A percentile compares a stretch with the other conserved stretches of the same genome.
phyloP scores from a whole-genome alignment of 129 eudicot species.

The Ambrosia trifida region DNA sequence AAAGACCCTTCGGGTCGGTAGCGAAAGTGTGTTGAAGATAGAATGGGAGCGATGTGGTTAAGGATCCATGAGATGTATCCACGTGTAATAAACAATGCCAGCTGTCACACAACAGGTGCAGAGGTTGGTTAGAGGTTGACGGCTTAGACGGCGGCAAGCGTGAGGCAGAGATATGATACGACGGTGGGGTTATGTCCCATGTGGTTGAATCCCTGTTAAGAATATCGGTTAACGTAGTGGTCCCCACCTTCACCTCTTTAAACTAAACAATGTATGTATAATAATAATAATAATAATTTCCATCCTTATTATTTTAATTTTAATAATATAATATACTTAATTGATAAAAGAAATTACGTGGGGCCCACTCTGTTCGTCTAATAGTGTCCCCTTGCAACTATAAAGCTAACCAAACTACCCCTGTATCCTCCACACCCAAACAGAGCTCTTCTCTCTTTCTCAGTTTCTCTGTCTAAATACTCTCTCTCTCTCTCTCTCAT shows the following conservation, averaged over 20 bases:
- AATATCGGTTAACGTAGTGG: conserved; percentile 37
- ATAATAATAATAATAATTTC: neutral
- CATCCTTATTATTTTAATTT: neutral
- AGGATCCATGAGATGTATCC: conserved; percentile 26
- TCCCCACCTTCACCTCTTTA: conserved; percentile 21
- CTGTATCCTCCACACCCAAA: conserved; percentile 40
- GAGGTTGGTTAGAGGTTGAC: conserved; percentile 43
- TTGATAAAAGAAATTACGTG: neutral
- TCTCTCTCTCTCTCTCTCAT: conserved; percentile 14
- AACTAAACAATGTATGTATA: neutral
- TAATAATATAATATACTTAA: too few relatives aligned
- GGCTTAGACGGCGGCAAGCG: conserved; percentile 40
- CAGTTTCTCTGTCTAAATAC: neutral
- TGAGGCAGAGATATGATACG: conserved; percentile 23
- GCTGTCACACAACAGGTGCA: conserved; percentile 18
- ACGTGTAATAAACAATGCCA: conserved; percentile 24
- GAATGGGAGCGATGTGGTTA: neutral
- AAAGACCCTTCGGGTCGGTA: neutral
- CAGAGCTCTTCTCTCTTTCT: conserved; percentile 10
- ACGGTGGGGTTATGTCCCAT: conserved; percentile 37
- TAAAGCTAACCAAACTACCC: conserved; percentile 53
- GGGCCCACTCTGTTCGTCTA: conserved; percentile 50
- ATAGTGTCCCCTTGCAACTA: conserved; percentile 55
- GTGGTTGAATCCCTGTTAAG: conserved; percentile 38
- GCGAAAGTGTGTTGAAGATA: conserved; percentile 12